phyloP scores from a whole-genome alignment of 306 rosid species.

The Vicia faba region DNA sequence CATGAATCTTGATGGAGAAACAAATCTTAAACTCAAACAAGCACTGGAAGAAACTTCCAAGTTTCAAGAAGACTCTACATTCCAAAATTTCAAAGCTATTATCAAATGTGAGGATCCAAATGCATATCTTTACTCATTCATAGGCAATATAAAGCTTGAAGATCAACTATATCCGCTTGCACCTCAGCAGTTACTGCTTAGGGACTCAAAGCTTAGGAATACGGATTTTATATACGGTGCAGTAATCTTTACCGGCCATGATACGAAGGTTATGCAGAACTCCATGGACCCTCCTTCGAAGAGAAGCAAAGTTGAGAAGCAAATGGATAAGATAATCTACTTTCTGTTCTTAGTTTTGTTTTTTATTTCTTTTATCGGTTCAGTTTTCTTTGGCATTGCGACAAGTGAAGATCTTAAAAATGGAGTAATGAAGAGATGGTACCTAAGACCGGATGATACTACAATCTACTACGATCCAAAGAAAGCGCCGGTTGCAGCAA shows the following conservation, averaged over 20 bases:
- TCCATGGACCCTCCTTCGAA: conserved; percentile 87
- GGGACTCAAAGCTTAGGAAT: conserved; percentile 90
- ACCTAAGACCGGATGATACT: conserved; percentile 76
- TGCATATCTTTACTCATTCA: conserved; percentile 80
- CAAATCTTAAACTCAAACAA: conserved; percentile 82
- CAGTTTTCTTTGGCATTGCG: conserved; percentile 65
- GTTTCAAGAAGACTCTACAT: conserved; percentile 61
- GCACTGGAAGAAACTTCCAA: conserved; percentile 67
- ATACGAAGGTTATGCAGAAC: conserved; percentile 94
- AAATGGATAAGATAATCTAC: conserved; percentile 85
- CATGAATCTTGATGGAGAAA: conserved; percentile 88
- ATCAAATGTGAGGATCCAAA: conserved; percentile 95
- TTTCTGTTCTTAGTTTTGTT: conserved; percentile 66
- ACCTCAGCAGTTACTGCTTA: conserved; percentile 86
- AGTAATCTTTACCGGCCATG: conserved; percentile 82
- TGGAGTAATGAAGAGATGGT: conserved; percentile 75
- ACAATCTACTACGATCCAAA: conserved; percentile 67
- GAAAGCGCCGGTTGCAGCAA: conserved; percentile 64
- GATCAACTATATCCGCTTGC: conserved; percentile 69
- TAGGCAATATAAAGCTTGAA: conserved; percentile 65
- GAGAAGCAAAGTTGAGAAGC: conserved; percentile 84
- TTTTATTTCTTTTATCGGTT: conserved; percentile 58
- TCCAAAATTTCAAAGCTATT: conserved; percentile 61
- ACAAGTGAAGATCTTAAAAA: conserved; percentile 66
- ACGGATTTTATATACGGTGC: conserved; percentile 79